A percentile compares a stretch with the other conserved stretches of the same genome.
Conservation (phyloP, 345 rosid species). For the Corchorus capsularis region DNA sequence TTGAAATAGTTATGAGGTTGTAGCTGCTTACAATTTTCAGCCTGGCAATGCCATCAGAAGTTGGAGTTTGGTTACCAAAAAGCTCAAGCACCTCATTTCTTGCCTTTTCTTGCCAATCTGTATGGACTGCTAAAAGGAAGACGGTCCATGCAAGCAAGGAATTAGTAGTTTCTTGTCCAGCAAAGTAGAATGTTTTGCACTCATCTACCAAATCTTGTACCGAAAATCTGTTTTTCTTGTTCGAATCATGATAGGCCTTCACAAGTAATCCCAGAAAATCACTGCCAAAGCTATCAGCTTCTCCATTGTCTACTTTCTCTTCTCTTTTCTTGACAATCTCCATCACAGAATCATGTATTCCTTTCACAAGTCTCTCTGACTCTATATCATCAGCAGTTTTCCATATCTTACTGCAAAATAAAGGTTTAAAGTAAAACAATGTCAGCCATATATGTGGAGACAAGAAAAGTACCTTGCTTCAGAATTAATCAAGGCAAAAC, state of each 20-base stretch:
- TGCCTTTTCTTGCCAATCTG: conserved; percentile 49
- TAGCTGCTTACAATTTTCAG: conserved; percentile 35
- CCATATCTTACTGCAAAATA: conserved; percentile 24
- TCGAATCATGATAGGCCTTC: conserved; percentile 26
- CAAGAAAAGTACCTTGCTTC: no score
- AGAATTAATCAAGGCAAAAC: not conserved
- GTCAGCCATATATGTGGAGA: no score
- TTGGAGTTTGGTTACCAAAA: conserved; percentile 37
- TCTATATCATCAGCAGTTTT: conserved; percentile 22
- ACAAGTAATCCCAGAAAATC: conserved; percentile 39
- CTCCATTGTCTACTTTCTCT: conserved; percentile 6
- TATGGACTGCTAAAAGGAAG: conserved; percentile 38
- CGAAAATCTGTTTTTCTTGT: conserved; percentile 28
- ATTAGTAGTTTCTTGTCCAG: conserved; percentile 39
- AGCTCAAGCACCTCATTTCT: conserved; percentile 34
- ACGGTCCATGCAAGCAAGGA: conserved; percentile 40
- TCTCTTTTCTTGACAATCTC: conserved; percentile 35
- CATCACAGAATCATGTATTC: conserved; percentile 18
- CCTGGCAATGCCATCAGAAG: conserved; percentile 32
- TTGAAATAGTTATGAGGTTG: not conserved
- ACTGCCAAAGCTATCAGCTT: conserved; percentile 17
- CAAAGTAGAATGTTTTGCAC: conserved; percentile 45
- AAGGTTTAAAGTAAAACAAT: not conserved
- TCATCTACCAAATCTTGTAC: conserved; percentile 39
- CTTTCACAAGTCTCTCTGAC: conserved; percentile 17